Conservation (phyloP, 2,329 filamentous ascomycete genomes). For the Aspergillus spinulosporus region DNA sequence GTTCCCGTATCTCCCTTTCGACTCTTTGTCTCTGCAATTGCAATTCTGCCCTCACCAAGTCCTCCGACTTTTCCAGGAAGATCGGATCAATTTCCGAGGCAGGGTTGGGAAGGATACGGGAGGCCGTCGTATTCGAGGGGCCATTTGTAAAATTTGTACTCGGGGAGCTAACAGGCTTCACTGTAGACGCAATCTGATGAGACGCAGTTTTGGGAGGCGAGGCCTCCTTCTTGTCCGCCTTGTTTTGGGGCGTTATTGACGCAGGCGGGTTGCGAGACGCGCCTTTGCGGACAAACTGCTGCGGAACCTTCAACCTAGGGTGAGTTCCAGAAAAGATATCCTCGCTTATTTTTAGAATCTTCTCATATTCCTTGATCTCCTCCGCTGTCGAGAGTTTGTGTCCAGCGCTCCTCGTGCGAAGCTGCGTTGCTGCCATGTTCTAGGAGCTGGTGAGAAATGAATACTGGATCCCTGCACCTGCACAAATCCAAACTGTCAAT, state of each 20-base stretch:
- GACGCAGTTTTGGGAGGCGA: conserved; percentile 21
- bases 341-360: conserved; percentile 78
- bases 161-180: conserved; percentile 24
- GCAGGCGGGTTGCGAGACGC: conserved; percentile 36
- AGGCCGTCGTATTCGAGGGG: conserved; percentile 25
- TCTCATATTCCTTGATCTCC: conserved; percentile 70
- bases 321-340: conserved; percentile 72
- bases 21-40: conserved; percentile 77
- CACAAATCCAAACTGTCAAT: conserved; percentile 1
- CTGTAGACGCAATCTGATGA: conserved; percentile 19
- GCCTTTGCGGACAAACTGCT: conserved; percentile 51
- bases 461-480: conserved; percentile 4
- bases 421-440: conserved; percentile 38
- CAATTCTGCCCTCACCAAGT: conserved; percentile 78
- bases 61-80: conserved; percentile 80
- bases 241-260: conserved; percentile 30
- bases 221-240: conserved; percentile 23
- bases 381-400: conserved; percentile 44
- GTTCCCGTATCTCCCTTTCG: conserved; percentile 74
- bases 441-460: conserved; percentile 14
- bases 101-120: conserved; percentile 47
- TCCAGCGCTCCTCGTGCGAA: conserved; percentile 33
- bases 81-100: conserved; percentile 76
- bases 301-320: conserved; percentile 59
- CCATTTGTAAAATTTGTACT: conserved; percentile 22